Evolutionary conservation across 2,329 filamentous ascomycete species (phyloP).

Genomic region (Cladosporium colombiae): DNA sequence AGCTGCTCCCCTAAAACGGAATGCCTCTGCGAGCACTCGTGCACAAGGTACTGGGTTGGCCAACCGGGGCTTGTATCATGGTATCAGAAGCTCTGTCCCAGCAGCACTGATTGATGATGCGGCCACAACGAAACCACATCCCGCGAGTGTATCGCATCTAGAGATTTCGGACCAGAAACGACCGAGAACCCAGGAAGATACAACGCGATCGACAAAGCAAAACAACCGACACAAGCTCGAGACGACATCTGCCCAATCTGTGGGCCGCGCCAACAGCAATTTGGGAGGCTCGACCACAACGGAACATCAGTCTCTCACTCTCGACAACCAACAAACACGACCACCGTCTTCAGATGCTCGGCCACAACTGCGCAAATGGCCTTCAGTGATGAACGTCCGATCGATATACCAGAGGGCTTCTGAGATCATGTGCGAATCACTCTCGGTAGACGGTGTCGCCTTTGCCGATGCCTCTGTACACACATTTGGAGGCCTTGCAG

Average conservation of each 20-base stretch:
- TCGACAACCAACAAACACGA: background rate
- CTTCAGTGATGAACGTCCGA: conserved; percentile 25
- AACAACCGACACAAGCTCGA: background rate
- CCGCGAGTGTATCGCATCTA: background rate
- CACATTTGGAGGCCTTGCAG: conserved; percentile 31
- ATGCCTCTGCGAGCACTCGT: background rate
- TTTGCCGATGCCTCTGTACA: conserved; percentile 42
- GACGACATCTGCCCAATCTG: background rate
- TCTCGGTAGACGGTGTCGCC: conserved; percentile 51
- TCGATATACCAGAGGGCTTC: conserved; percentile 51
- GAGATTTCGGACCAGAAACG: background rate
- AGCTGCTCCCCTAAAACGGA: background rate
- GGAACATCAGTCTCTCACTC: background rate
- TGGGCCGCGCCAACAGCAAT: background rate
- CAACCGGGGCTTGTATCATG: background rate
- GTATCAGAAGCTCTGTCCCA: background rate
- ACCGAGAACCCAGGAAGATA: background rate
- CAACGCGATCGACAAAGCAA: background rate
- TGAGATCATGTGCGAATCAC: conserved; percentile 49
- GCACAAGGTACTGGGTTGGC: background rate
- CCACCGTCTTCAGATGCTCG: background rate
- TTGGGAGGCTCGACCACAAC: background rate
- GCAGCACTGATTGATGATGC: background rate
- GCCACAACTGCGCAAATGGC: background rate
- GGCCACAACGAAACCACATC: background rate